Evolutionary conservation across 305 asterid genomes (phyloP).

Genomic region (Rubia peregrina): DNA sequence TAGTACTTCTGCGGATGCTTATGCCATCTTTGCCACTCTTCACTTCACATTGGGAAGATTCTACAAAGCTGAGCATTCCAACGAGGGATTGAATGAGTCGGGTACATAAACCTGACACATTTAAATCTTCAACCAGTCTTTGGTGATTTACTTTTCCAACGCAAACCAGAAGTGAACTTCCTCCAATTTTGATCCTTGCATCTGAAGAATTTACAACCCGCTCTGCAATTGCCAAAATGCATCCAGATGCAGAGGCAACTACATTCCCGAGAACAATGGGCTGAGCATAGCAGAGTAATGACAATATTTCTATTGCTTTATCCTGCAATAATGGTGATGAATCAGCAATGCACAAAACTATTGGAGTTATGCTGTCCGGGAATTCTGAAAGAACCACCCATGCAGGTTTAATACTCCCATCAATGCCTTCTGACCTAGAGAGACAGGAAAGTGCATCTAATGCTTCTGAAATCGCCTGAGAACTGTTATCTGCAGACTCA

Average conservation of each 20-base stretch:
- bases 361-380: slow-evolving; percentile 70
- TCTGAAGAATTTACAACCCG: slow-evolving; percentile 63
- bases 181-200: slow-evolving; percentile 74
- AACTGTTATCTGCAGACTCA: slow-evolving; percentile 59
- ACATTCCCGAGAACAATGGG: slow-evolving; percentile 66
- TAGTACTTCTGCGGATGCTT: slow-evolving; percentile 52
- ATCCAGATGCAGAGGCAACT: slow-evolving; percentile 62
- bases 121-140: slow-evolving; percentile 70
- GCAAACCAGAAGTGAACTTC: slow-evolving; percentile 91
- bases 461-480: slow-evolving; percentile 75
- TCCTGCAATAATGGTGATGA: slow-evolving; percentile 77
- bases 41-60: slow-evolving; percentile 44
- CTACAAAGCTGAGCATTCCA: slow-evolving; percentile 56
- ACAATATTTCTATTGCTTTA: slow-evolving; percentile 78
- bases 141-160: slow-evolving; percentile 71
- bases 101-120: slow-evolving; percentile 49
- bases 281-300: slow-evolving; percentile 70
- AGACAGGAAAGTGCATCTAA: slow-evolving; percentile 81
- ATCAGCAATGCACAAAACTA: slow-evolving; percentile 81
- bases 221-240: slow-evolving; percentile 65
- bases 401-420: slow-evolving; percentile 69
- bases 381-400: slow-evolving; percentile 89
- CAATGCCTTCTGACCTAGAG: slow-evolving; percentile 52
- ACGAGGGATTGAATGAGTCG: slow-evolving; percentile 80
- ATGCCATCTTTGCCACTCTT: slow-evolving; percentile 46